Evolutionary conservation across 345 rosid genomes (phyloP).

Genomic region (Syzygium grande): DNA sequence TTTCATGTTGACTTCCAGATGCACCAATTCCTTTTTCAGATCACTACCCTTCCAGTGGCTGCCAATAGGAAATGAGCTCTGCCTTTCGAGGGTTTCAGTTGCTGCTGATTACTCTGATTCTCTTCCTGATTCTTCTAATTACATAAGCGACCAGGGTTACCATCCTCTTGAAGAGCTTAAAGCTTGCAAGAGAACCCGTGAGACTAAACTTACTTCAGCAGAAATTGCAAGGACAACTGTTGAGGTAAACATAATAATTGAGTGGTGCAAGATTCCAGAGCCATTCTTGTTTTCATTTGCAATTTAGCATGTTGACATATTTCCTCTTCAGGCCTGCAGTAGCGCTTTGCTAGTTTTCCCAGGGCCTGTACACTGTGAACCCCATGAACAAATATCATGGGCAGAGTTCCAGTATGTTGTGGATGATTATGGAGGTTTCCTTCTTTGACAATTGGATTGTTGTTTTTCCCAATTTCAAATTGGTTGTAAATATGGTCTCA

Average conservation of each 20-base stretch:
- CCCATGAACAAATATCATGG: constrained; percentile 82
- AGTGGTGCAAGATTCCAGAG: neutral
- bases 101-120: constrained; percentile 98
- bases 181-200: constrained; percentile 44
- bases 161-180: constrained; percentile 92
- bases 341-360: constrained; percentile 81
- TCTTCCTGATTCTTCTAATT: constrained; percentile 78
- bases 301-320: constrained; percentile 1
- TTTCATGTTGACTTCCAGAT: constrained; percentile 17
- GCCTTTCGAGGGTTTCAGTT: constrained; percentile 73
- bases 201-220: constrained; percentile 58
- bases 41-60: constrained; percentile 47
- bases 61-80: constrained; percentile 41
- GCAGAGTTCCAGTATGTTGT: constrained; percentile 69
- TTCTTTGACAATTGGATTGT: neutral
- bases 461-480: neutral
- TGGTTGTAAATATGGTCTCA: neutral
- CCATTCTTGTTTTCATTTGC: neutral
- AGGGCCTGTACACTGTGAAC: constrained; percentile 76
- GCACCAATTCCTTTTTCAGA: constrained; percentile 44
- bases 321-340: constrained; percentile 50
- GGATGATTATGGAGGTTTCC: constrained; percentile 91
- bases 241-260: constrained; percentile 38
- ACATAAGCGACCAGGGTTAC: constrained; percentile 41
- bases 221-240: constrained; percentile 85